Evolutionary conservation across 1,284 basidiomycete species (phyloP), one percentile per base, ranked within the genome.

Genomic region (Cryptococcus depauperatus): DNA sequence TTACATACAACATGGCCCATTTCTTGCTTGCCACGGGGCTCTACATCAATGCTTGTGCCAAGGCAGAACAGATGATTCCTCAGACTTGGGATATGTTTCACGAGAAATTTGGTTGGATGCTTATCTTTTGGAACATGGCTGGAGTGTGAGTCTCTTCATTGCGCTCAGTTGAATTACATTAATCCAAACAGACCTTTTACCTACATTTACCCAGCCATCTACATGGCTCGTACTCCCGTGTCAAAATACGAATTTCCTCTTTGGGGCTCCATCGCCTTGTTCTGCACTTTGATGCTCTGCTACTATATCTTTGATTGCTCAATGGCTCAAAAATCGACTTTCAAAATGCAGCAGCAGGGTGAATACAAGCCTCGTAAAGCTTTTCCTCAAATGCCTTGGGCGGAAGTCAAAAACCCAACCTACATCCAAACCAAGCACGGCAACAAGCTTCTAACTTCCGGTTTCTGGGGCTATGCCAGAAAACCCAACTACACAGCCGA

Each of bases 71-170:
- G 66, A 93, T 91, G 70, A 98, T 99, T 55, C 95, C 95, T 16
- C 92, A 97, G 69, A 98, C 93, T 9, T 97, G 93, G 93, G 91
- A 96, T 64, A 95, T 96, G 88, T 92, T 83, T 74, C 86, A 92
- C 63, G 91, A 96, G 67, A 96, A 96, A 77, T 87, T 74, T 80
- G 89, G 89, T 37, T 92, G 89, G 76, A 83, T 93, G 79, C 82
- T 92, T 56, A 92, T 91, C 66, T 93, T 93, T 75, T 93, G 89
- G 88, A 99, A 99, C 73, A 85, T 97, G 69, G 89, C 93, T 21
- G 95, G 93, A 48, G 76, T 76, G 55, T 68, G 44, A 58, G 57
- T 58, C 3, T 11, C 3, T 10, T 44, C 26, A 13, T 39, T 28
- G 44, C 39, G 7, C 23, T 21, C 14, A 16, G 23, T 14, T 39